Percentiles rank a stretch among this genome's conserved stretches.
phyloP scores from a whole-genome alignment of 192 early-diverging fungal genomes.

The Allomyces javanicus region DNA sequence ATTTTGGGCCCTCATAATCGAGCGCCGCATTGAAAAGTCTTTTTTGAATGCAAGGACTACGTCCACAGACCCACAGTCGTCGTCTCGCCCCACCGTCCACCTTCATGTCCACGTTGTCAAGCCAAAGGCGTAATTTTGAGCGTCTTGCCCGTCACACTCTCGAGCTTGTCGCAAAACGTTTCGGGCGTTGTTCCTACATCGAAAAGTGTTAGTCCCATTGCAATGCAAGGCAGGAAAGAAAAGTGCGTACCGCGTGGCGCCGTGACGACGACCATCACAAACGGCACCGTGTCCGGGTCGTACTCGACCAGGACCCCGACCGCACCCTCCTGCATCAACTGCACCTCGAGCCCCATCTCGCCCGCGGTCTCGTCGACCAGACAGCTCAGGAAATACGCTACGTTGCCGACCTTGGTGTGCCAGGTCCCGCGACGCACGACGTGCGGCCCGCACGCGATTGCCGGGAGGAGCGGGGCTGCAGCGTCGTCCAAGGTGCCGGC shows the following conservation, averaged over 20 bases:
- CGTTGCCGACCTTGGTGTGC: neutral
- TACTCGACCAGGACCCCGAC: neutral
- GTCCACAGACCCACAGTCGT: too few relatives aligned
- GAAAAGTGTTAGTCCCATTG: too few relatives aligned
- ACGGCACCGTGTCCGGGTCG: neutral
- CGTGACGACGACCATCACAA: neutral
- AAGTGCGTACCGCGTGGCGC: neutral
- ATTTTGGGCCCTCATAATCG: too few relatives aligned
- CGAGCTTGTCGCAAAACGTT: neutral
- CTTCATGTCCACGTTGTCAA: too few relatives aligned
- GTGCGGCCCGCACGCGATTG: neutral
- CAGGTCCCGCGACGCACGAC: neutral
- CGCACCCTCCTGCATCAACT: neutral
- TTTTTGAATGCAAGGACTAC: too few relatives aligned
- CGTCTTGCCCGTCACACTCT: neutral
- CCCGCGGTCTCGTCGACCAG: neutral
- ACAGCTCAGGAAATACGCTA: neutral
- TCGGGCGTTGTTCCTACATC: neutral
- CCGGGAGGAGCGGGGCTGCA: neutral
- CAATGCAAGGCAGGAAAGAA: too few relatives aligned
- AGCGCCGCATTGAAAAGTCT: too few relatives aligned
- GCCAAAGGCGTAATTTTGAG: too few relatives aligned
- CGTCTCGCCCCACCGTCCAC: too few relatives aligned
- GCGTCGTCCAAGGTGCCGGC: neutral
- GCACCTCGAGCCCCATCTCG: neutral